A percentile compares a stretch with the other conserved stretches of the same genome.
phyloP scores from a whole-genome alignment of 352 stramenopile species.

The Globisporangium orthogonon region DNA sequence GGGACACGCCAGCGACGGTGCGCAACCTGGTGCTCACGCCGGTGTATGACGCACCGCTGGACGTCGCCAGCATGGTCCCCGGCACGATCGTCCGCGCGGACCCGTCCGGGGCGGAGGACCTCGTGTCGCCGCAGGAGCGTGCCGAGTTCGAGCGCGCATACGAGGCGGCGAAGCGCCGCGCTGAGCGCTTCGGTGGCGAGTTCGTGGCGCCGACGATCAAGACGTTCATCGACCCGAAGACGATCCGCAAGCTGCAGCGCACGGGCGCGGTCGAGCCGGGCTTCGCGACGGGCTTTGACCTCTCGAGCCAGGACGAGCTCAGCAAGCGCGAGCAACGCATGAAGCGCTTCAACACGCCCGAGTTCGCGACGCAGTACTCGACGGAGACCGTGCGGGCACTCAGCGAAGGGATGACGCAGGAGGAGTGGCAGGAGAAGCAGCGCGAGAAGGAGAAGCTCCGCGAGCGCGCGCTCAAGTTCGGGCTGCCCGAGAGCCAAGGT shows the following conservation, averaged over 20 bases:
- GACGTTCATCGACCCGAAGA: constrained; percentile 75
- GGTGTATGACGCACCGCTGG: constrained; percentile 25
- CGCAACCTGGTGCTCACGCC: constrained; percentile 35
- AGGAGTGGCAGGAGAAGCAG: constrained; percentile 60
- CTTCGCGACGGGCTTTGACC: constrained; percentile 69
- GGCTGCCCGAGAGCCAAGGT: constrained; percentile 27
- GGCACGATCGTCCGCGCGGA: constrained; percentile 56
- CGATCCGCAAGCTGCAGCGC: constrained; percentile 68
- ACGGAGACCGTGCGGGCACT: constrained; percentile 54
- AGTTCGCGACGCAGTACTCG: constrained; percentile 67
- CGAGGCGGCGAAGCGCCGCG: constrained; percentile 35
- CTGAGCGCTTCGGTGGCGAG: constrained; percentile 54
- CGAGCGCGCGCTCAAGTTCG: constrained; percentile 71
- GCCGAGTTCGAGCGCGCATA: constrained; percentile 42
- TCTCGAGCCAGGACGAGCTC: constrained; percentile 54
- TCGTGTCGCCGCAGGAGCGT: constrained; percentile 50
- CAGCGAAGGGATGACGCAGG: constrained; percentile 58
- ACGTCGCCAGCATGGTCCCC: constrained; percentile 33
- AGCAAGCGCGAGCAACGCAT: constrained; percentile 68
- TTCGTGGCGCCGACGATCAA: constrained; percentile 62
- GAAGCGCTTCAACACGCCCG: constrained; percentile 71
- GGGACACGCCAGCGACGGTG: constrained; percentile 47
- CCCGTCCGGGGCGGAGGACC: constrained; percentile 40
- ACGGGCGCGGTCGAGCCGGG: constrained; percentile 49
- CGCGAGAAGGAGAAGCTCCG: constrained; percentile 52